These are phyloP conservation scores for Ceratocystis variospora DNA, from an alignment of 2,329 filamentous ascomycete genomes.

Conservation along the genomic window DNA sequence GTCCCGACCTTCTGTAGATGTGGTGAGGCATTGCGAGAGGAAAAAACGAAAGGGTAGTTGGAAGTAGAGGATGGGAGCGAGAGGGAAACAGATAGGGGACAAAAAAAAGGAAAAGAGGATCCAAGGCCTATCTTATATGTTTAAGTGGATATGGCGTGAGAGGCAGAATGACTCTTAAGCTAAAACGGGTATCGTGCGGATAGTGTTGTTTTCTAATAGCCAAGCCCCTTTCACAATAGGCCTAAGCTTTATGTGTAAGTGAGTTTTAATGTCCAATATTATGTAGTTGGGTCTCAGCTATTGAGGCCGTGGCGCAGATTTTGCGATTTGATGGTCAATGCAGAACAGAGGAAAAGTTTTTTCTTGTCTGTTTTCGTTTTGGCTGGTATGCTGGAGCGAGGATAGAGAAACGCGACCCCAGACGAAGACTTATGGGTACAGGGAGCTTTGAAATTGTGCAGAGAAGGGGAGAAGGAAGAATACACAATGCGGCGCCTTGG, in stretches of 20 bases:
- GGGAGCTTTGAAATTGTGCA: not conserved
- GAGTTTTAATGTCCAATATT: conserved; percentile 4
- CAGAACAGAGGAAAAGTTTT: conserved; percentile 16
- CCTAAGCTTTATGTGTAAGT: conserved; percentile 12
- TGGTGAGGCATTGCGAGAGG: conserved; percentile 39
- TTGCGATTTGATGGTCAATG: conserved; percentile 12
- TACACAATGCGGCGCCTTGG: conserved; percentile 6
- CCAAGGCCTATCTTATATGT: conserved; percentile 19
- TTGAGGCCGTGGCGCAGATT: conserved; percentile 4
- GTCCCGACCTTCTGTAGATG: conserved; percentile 39
- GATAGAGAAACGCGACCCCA: not conserved
- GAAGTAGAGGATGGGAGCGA: not conserved
- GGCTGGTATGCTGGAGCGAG: not conserved
- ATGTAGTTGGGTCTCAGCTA: conserved; percentile 9
- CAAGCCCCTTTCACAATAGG: conserved; percentile 6
- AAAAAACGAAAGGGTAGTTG: conserved; percentile 11
- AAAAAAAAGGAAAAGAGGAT: not conserved
- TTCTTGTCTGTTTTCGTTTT: not conserved
- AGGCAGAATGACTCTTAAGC: conserved; percentile 8
- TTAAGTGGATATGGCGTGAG: conserved; percentile 6
- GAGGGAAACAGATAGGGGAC: not conserved
- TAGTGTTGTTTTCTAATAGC: not conserved
- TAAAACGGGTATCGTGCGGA: conserved; percentile 7
- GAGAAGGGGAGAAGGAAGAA: not conserved
- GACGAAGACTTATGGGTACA: conserved; percentile 1